Evolutionary conservation across 169 alveolate species (phyloP).

Genomic region (Eimeria mitis): DNA sequence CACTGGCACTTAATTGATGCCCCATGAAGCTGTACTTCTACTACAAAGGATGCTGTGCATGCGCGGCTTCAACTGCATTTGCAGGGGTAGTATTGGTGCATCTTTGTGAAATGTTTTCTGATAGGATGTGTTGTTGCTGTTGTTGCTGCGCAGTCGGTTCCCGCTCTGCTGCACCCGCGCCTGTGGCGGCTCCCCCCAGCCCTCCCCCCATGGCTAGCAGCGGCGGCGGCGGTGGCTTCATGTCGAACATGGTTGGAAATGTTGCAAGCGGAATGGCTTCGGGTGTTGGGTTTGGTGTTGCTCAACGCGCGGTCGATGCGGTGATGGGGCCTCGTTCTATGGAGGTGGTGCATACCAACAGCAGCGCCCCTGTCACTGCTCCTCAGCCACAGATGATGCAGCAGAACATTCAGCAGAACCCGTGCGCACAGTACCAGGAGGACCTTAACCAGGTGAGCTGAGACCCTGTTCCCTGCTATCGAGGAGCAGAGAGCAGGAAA

Average conservation of each 20-base stretch:
- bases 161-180: constrained; percentile 81
- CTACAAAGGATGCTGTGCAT: not conserved
- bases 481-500: no score
- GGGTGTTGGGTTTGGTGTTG: constrained; percentile 85
- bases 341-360: constrained; percentile 85
- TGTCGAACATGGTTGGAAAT: constrained; percentile 82
- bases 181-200: constrained; percentile 78
- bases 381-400: constrained; percentile 51
- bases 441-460: constrained; percentile 77
- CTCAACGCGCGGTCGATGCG: constrained; percentile 85
- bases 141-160: constrained; percentile 54
- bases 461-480: not conserved
- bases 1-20: not conserved
- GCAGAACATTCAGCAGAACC: constrained; percentile 36
- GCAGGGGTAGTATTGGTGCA: not conserved
- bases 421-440: constrained; percentile 60
- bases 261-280: constrained; percentile 81
- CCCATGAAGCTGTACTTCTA: not conserved
- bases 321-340: constrained; percentile 85
- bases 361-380: constrained; percentile 41
- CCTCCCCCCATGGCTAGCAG: constrained; percentile 80
- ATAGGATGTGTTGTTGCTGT: not conserved
- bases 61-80: not conserved
- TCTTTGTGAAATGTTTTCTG: not conserved
- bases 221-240: constrained; percentile 80